Evolutionary conservation across 2,329 filamentous ascomycete species (phyloP).

Genomic region (Cordyceps pruinosa): DNA sequence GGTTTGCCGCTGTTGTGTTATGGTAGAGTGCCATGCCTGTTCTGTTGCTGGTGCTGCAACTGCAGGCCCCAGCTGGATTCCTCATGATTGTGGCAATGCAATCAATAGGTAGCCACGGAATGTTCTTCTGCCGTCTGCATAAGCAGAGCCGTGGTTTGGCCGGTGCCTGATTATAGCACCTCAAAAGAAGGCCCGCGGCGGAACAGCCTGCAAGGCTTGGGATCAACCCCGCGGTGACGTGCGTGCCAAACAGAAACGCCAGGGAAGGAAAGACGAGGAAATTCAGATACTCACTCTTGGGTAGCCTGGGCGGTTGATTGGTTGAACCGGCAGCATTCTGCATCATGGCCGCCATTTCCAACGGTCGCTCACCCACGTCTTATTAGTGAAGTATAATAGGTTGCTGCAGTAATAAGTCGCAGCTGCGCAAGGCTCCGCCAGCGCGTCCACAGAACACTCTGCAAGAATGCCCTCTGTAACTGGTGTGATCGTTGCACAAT

Average conservation of each 20-base stretch:
- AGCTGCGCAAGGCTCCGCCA: slow-evolving; percentile 6
- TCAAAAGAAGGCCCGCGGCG: no score
- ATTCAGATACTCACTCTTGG: neutral
- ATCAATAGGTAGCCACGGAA: no score
- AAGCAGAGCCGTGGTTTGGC: no score
- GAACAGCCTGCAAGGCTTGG: no score
- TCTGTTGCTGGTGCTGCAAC: neutral
- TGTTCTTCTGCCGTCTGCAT: no score
- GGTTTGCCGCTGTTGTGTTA: neutral
- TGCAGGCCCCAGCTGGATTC: neutral
- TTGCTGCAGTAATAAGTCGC: neutral
- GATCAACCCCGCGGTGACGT: neutral
- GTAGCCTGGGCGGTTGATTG: neutral
- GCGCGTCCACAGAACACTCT: neutral
- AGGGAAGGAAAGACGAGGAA: neutral
- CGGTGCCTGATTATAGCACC: neutral
- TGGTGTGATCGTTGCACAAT: neutral
- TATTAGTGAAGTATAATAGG: neutral
- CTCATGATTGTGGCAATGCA: slow-evolving; percentile 1
- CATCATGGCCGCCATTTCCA: neutral
- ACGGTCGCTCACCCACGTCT: neutral
- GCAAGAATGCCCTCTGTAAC: neutral
- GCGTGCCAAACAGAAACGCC: neutral
- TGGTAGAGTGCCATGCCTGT: neutral
- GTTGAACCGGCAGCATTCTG: neutral